Evolutionary conservation across 2,329 filamentous ascomycete species (phyloP), one percentile per base, ranked within the genome.

Genomic region (Grosmannia serpens): DNA sequence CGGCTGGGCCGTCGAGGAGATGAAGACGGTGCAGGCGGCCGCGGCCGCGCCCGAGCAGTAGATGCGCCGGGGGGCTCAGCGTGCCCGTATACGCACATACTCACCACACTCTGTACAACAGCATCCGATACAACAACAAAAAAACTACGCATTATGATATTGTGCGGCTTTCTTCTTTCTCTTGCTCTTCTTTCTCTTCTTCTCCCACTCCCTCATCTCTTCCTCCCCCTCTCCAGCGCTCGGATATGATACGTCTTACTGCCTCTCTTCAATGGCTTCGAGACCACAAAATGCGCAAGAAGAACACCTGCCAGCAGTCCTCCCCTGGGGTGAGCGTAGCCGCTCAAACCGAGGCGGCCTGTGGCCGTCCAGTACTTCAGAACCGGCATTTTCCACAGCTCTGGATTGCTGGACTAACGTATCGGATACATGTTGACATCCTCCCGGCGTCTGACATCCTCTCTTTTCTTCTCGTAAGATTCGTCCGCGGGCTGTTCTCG

Each of bases 1-100:
- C 27, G 74, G 75, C 17, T 97, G 92, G 92, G 80, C 82, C 57
- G 75, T 90, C 29, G 82, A 83, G 61, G 88, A 92, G 69, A 83
- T 96, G 74, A 85, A 91, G 67, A 76, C 84, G 60, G 76, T 80
- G 58, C 85, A 91, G 67, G 76, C 84, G 60, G 76, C 80, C 58
- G 74, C 73, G 22, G 64, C 64, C n/a, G n/a, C n/a, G n/a, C n/a
- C n/a, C n/a, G n/a, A 49, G 70, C 73, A 55, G 71, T 69, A 63
- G 47, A 24, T 26, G 52, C 26, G 35, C 9, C 29, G 26, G 13
- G 20, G 33, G 15, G 10, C 33, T 6, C 33, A 6, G 7, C 10
- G 7, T 41, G 17, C 38, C 15, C 3, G 13, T 41, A 15, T 17
- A 41, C 15, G 20, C n/a, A n/a, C 9, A 44, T 9, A 44, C 46